Conservation (phyloP, 2,329 filamentous ascomycete species). For the Intubia oerlemansii region DNA sequence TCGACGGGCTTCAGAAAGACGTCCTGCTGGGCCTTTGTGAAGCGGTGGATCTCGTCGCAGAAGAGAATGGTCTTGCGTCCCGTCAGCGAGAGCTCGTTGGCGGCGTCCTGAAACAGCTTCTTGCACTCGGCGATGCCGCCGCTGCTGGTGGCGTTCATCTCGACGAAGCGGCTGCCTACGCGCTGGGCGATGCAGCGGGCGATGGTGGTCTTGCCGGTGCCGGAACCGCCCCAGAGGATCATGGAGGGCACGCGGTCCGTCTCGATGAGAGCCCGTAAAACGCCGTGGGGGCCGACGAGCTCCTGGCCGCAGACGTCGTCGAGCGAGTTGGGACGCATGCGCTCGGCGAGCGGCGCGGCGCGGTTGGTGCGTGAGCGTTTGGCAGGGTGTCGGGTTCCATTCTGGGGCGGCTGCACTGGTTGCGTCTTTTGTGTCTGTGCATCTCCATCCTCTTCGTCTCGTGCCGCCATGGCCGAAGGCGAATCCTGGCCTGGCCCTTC, state of each 20-base stretch:
- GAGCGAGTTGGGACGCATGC: conserved; percentile 69
- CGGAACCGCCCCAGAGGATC: conserved; percentile 76
- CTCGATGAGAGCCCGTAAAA: conserved; percentile 72
- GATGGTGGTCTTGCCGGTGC: conserved; percentile 79
- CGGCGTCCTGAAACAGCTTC: conserved; percentile 72
- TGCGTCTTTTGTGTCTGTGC: background rate
- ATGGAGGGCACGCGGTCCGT: conserved; percentile 75
- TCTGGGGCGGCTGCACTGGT: conserved; percentile 1
- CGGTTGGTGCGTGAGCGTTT: conserved; percentile 51
- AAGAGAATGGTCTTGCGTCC: conserved; percentile 90
- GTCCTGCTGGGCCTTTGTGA: conserved; percentile 83
- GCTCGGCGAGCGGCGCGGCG: conserved; percentile 71
- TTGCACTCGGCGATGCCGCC: conserved; percentile 84
- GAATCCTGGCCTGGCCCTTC: conserved; percentile 24
- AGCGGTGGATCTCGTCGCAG: conserved; percentile 90
- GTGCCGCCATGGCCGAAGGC: conserved; percentile 1
- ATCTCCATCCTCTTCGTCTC: background rate
- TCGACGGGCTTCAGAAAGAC: conserved; percentile 88
- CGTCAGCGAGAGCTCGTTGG: conserved; percentile 56
- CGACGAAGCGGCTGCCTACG: conserved; percentile 71
- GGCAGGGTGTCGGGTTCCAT: no score
- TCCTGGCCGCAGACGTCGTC: conserved; percentile 85
- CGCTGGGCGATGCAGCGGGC: conserved; percentile 71
- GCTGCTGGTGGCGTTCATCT: conserved; percentile 83
- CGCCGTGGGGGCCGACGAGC: conserved; percentile 64